phyloP scores from a whole-genome alignment of 768 basidiomycete species.

The Boletales sp. region DNA sequence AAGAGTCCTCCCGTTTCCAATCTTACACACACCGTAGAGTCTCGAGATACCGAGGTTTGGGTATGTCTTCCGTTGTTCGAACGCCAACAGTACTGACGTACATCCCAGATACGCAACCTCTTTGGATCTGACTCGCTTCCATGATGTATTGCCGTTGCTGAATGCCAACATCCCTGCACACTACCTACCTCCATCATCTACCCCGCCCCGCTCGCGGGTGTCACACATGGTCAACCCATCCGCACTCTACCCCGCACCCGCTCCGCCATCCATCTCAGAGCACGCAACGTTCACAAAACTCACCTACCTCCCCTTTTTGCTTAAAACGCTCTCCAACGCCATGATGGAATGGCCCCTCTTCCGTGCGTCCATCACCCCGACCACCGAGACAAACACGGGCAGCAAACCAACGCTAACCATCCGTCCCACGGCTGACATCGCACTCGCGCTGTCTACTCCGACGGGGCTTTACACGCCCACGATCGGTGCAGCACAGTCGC shows the following conservation, averaged over 20 bases:
- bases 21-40: slow-evolving; percentile 47
- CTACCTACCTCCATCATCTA: slow-evolving; percentile 42
- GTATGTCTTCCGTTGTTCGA: slow-evolving; percentile 31
- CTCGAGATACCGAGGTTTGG: slow-evolving; percentile 87
- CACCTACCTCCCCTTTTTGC: slow-evolving; percentile 78
- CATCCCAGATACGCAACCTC: slow-evolving; percentile 62
- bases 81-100: slow-evolving; percentile 1
- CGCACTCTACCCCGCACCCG: slow-evolving; percentile 37
- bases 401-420: slow-evolving; percentile 63
- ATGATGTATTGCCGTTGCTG: slow-evolving; percentile 58
- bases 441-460: slow-evolving; percentile 73
- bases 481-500: slow-evolving; percentile 50
- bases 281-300: slow-evolving; percentile 59
- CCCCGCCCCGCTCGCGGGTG: slow-evolving; percentile 19
- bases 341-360: slow-evolving; percentile 87
- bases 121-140: slow-evolving; percentile 69
- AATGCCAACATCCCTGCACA: slow-evolving; percentile 68
- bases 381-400: slow-evolving; percentile 9
- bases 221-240: slow-evolving; percentile 36
- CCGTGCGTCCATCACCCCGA: slow-evolving; percentile 65
- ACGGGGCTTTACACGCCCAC: slow-evolving; percentile 86
- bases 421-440: slow-evolving; percentile 72
- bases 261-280: slow-evolving; percentile 43
- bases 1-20: neutral
- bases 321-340: slow-evolving; percentile 76